These are phyloP conservation scores for Sphaerobolus stellatus DNA, from an alignment of 1,284 basidiomycete genomes.

Conservation along the genomic window DNA sequence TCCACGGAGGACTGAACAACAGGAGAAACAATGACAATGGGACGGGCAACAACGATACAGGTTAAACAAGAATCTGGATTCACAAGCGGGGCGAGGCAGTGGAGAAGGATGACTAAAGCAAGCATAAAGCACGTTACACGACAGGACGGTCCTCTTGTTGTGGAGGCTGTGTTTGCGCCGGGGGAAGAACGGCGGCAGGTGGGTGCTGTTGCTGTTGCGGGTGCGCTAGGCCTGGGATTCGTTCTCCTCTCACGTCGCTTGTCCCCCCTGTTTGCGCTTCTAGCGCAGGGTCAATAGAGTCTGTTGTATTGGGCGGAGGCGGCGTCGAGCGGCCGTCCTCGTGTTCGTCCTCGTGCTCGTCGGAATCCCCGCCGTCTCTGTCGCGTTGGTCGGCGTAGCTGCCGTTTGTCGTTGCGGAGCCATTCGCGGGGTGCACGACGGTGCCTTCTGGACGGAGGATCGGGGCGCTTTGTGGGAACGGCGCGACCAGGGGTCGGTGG, in stretches of 20 bases:
- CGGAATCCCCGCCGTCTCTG: conserved; percentile 4
- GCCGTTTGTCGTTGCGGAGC: conserved; percentile 9
- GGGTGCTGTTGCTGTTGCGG: too few species aligned
- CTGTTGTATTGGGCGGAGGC: neutral
- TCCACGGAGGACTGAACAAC: neutral
- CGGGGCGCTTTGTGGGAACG: conserved; percentile 43
- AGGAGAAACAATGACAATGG: neutral
- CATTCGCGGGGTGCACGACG: neutral
- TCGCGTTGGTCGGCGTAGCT: conserved; percentile 9
- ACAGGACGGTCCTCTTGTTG: neutral
- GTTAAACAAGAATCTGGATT: neutral
- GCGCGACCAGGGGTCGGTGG: conserved; percentile 60
- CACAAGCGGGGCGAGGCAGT: neutral
- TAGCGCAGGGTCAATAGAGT: conserved; percentile 9
- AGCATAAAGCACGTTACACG: neutral
- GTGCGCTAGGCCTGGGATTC: neutral
- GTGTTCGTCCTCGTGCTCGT: conserved; percentile 4
- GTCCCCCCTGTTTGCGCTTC: conserved; percentile 11
- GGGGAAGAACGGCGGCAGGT: neutral
- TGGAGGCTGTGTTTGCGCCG: neutral
- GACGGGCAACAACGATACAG: neutral
- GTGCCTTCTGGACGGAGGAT: conserved; percentile 11
- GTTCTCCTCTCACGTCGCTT: conserved; percentile 10
- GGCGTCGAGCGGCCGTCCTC: conserved; percentile 1
- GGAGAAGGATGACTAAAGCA: neutral